Percentiles rank a stretch among this genome's conserved stretches.
Evolutionary conservation across 306 rosid species (phyloP).

Genomic region (Lagenaria siceraria): DNA sequence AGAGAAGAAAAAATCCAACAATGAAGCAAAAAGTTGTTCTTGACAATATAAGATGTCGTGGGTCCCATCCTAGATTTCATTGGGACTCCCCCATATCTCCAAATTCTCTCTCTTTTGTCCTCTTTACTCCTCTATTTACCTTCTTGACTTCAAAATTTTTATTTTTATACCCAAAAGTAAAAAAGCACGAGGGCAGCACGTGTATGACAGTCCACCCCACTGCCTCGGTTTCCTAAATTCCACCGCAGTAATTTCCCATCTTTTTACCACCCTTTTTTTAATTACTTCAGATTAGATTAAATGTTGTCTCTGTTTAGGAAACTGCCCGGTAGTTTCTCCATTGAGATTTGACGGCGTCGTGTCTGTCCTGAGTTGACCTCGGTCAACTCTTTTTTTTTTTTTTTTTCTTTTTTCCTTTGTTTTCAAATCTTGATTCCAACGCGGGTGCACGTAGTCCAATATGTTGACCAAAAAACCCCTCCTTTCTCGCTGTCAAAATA

Average conservation of each 20-base stretch:
- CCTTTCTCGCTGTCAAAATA: background rate
- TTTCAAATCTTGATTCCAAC: background rate
- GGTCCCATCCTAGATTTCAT: constrained; percentile 27
- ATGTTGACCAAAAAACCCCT: background rate
- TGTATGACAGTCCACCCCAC: constrained; percentile 6
- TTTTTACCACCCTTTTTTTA: background rate
- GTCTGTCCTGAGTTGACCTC: constrained; percentile 1
- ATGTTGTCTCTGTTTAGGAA: background rate
- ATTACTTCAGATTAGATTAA: background rate
- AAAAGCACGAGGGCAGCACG: constrained; percentile 28
- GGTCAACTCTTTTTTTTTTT: background rate
- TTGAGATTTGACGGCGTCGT: constrained; percentile 7
- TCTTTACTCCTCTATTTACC: background rate
- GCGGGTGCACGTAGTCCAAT: constrained; percentile 10
- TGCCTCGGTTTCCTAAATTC: background rate
- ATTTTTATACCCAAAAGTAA: background rate
- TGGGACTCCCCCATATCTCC: constrained; percentile 26
- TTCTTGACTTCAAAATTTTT: background rate
- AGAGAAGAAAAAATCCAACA: constrained; percentile 13
- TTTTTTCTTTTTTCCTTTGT: too few relatives aligned
- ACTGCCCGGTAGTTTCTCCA: background rate
- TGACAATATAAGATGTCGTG: constrained; percentile 6
- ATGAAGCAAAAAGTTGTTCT: background rate
- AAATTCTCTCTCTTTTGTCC: constrained; percentile 22
- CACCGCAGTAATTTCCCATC: background rate